Evolutionary conservation across 768 basidiomycete genomes (phyloP), one percentile per base, ranked within the genome.

Genomic region (Candolleomyces eurysporus): DNA sequence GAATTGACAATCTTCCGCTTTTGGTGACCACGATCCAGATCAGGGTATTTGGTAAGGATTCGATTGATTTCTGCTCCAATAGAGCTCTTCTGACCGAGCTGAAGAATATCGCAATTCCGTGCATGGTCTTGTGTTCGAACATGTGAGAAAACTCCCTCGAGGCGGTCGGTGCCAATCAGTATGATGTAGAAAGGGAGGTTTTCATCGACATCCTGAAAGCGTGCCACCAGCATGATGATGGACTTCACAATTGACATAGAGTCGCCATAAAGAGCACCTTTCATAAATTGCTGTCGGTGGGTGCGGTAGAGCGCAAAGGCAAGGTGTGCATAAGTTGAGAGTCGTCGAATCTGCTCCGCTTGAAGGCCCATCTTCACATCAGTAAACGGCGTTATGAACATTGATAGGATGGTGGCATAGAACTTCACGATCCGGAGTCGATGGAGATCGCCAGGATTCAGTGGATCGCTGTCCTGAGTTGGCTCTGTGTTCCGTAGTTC

Each of bases 241-340:
- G 65, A 69, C 58, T 72, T 73, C 36, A 73, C 62, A 36, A 68
- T 61, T 13, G 69, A 61, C 59, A 71, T 69, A 5, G 66, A 63
- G 58, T 75, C 73, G 3, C 61, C 61, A 63, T 64, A 72, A 1
- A 74, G 66, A 10, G 66, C 58, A 57, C 62, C 56, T 40, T 51
- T 57, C 43, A 43, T 48, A 14, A 31, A 68, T 9, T 43, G 21
- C 7, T 5, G 4, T 62, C n/a, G 5, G 43, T 17, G 40, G 57
- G 62, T 14, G 63, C 64, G 9, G 36, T 63, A 66, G 45, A 48
- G 45, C 3, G 42, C 11, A 2, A n/a, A 32, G 13, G 67, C 13
- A 22, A 57, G 56, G 26, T 57, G 56, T 7, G 56, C 43, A 21
- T 57, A 57, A 4, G 56, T 57, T 4, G 56, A 57, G 9, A 57